Conservation (phyloP, 371 early-diverging fungal species). For the Mucor irregularis region DNA sequence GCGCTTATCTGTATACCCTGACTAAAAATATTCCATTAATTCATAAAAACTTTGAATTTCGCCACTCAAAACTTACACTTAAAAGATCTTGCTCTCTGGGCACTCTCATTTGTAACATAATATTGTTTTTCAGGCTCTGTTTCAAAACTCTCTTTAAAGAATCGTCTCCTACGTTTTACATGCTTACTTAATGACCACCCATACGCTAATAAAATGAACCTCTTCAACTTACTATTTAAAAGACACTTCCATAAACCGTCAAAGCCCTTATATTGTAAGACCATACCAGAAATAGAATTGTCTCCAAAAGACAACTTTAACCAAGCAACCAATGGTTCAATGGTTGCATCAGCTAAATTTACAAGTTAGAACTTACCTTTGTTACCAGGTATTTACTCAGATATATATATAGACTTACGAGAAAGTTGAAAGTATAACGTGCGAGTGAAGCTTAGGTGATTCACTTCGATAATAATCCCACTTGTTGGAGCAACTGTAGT, state of each 20-base stretch:
- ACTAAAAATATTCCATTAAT: constrained; percentile 31
- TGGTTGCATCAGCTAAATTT: constrained; percentile 46
- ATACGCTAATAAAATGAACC: constrained; percentile 19
- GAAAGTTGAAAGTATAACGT: constrained; percentile 49
- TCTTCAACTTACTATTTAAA: constrained; percentile 25
- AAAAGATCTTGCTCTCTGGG: constrained; percentile 36
- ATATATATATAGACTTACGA: constrained; percentile 27
- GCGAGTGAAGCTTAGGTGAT: constrained; percentile 42
- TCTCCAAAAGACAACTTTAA: constrained; percentile 49
- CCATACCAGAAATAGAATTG: constrained; percentile 50
- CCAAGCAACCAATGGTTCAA: constrained; percentile 53
- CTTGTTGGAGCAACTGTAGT: constrained; percentile 16
- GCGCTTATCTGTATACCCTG: constrained; percentile 50
- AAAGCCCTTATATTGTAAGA: constrained; percentile 37
- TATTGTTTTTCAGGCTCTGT: constrained; percentile 28
- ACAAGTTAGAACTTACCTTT: background rate
- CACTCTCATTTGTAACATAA: constrained; percentile 35
- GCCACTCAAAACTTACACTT: constrained; percentile 25
- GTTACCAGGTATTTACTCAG: background rate
- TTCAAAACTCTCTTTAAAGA: constrained; percentile 32
- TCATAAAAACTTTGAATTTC: background rate
- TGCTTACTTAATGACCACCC: background rate
- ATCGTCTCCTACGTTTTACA: constrained; percentile 19
- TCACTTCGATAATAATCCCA: constrained; percentile 49
- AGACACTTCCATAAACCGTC: constrained; percentile 38